Evolutionary conservation across 768 basidiomycete genomes (phyloP), one percentile per base, ranked within the genome.

Genomic region (Auricularia auricula-judae): DNA sequence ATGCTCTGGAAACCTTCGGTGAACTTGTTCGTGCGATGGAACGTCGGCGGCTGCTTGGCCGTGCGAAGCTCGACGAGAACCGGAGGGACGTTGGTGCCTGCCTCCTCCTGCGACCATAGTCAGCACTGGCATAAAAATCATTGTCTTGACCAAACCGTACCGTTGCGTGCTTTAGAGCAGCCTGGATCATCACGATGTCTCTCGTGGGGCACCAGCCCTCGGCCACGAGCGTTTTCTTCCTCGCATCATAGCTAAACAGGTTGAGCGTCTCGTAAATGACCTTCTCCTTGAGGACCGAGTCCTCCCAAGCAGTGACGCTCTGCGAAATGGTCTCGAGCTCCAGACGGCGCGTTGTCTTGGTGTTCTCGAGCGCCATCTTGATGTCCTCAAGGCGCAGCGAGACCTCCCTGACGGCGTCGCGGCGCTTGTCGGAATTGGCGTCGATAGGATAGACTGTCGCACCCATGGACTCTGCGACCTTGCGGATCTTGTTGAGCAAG

Each of bases 381-480:
- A 98, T 77, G 72, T 99, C 97, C 73, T 99, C 96, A 59, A 99
- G 82, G 64, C 96, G 88, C 47, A 79, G 81, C 0, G 87, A 84
- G 39, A 98, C 93, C 69, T 98, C 94, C 43, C 88, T 86, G 64
- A 99, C 84, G 36, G 93, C 86, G 60, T 95, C 91, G 12, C 86
- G 81, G 53, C 97, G 93, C 75, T 92, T 96, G 76, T 95, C 93
- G 2, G 89, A 86, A 69, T 96, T 94, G 43, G 93, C 80, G 74
- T 98, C 96, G 72, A 99, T 97, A 44, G 94, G 93, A 76, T 96
- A 98, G 64, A 98, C 79, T 0, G 93, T 98, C 3, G 89, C 97
- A 43, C 97, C 95, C 89, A 98, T 98, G n/a, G 93, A 96, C 76
- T 98, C 96, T 34, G 95, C 90, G 63, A 99, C 91, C 75, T 94